These are phyloP conservation scores for Fusarium clavum DNA, from an alignment of 2,329 filamentous ascomycete species.

Conservation along the genomic window DNA sequence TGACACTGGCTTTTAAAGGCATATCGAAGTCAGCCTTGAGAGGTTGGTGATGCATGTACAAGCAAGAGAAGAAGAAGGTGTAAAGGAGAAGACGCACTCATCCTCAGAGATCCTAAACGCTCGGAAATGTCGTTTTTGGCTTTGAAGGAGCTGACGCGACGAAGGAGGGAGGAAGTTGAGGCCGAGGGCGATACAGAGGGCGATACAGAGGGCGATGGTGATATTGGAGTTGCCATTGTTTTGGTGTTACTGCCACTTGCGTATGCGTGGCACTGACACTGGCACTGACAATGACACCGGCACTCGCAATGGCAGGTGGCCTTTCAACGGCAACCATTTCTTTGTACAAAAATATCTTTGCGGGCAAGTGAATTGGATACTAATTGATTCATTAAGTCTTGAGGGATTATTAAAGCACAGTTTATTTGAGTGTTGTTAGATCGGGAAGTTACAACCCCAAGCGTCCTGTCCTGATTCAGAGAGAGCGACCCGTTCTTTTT, in stretches of 20 bases:
- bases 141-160: constrained; percentile 26
- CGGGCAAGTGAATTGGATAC: neutral
- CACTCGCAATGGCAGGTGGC: neutral
- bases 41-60: neutral
- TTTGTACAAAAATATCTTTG: neutral
- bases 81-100: constrained; percentile 27
- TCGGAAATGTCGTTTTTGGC: constrained; percentile 21
- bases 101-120: constrained; percentile 25
- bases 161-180: constrained; percentile 31
- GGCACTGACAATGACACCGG: constrained; percentile 2
- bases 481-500: constrained; percentile 1
- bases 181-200: constrained; percentile 22
- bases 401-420: constrained; percentile 15
- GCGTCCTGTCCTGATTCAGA: constrained; percentile 8
- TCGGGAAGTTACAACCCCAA: constrained; percentile 13
- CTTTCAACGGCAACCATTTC: neutral
- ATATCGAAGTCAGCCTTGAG: constrained; percentile 19
- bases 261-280: neutral
- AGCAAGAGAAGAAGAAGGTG: neutral
- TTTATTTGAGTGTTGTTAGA: constrained; percentile 1
- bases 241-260: constrained; percentile 2
- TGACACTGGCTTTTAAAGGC: constrained; percentile 18
- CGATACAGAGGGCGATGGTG: constrained; percentile 19
- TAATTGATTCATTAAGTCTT: neutral
- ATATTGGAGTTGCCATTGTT: constrained; percentile 23